phyloP scores from a whole-genome alignment of 2,329 filamentous ascomycete species.

The Pyrenochaeta sp. region DNA sequence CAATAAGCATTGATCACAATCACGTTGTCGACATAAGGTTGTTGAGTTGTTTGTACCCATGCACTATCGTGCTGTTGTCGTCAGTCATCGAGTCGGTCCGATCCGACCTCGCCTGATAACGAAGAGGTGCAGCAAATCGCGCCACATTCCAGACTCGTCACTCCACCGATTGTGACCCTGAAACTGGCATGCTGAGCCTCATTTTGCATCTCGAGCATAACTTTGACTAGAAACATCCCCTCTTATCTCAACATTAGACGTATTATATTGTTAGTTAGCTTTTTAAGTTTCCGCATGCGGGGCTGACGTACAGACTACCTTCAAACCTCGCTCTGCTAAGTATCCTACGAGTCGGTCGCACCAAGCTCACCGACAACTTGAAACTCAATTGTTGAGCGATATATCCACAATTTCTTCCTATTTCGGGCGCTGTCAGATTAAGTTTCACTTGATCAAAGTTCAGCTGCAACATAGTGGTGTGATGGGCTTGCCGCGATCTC shows the following conservation, averaged over 20 bases:
- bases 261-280: not conserved
- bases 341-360: not conserved
- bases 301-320: not conserved
- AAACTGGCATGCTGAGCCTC: slow-evolving; percentile 10
- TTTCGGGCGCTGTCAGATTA: not conserved
- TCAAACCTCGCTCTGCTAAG: not conserved
- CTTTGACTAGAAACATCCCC: not conserved
- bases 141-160: slow-evolving; percentile 31
- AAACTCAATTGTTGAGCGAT: not conserved
- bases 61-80: slow-evolving; percentile 16
- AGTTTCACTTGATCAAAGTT: not conserved
- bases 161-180: slow-evolving; percentile 15
- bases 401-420: not conserved
- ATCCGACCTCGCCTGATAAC: slow-evolving; percentile 22
- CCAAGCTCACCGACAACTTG: slow-evolving; percentile 11
- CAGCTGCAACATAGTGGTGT: slow-evolving; percentile 18
- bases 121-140: slow-evolving; percentile 27
- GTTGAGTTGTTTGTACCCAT: slow-evolving; percentile 14
- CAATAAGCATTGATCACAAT: slow-evolving; percentile 8
- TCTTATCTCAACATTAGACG: not conserved
- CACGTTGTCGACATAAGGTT: slow-evolving; percentile 21
- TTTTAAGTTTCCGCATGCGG: not conserved
- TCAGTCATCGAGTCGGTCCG: slow-evolving; percentile 19
- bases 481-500: slow-evolving; percentile 15
- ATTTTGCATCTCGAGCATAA: not conserved